Conservation (phyloP, 148 eudicot species). For the Silene conica region DNA sequence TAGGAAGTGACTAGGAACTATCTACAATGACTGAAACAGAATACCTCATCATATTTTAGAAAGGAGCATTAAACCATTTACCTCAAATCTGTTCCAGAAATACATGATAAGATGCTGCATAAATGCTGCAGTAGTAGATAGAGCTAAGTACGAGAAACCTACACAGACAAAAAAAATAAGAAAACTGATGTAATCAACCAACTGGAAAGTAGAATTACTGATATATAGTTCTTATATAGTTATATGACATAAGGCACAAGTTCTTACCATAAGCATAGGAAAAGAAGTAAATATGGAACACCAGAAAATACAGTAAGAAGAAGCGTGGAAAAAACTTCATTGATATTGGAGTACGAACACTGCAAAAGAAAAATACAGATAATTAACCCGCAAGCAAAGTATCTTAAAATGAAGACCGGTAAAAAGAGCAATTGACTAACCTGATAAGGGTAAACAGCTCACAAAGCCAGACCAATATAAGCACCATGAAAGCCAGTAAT, state of each 20-base stretch:
- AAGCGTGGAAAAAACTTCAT: conserved; percentile 99
- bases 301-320: conserved; percentile 92
- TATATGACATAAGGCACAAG: conserved; percentile 9
- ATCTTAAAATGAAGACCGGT: background rate
- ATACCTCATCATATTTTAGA: background rate
- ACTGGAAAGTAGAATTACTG: background rate
- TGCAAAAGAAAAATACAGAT: conserved; percentile 41
- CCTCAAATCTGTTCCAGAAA: conserved; percentile 98
- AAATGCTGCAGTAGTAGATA: conserved; percentile 91
- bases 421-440: conserved; percentile 34
- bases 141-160: conserved; percentile 95
- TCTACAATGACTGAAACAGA: background rate
- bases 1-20: background rate
- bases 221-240: background rate
- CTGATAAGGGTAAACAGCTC: conserved; percentile 97
- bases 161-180: conserved; percentile 12
- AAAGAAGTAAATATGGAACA: conserved; percentile 94
- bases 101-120: conserved; percentile 95
- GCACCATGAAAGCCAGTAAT: conserved; percentile 96
- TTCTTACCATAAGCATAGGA: conserved; percentile 83
- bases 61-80: conserved; percentile 20
- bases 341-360: conserved; percentile 97
- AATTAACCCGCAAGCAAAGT: background rate
- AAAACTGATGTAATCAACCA: background rate
- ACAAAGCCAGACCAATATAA: conserved; percentile 95